Base-by-base conservation (phyloP, 2,329 filamentous ascomycete genomes). In the Mollisia scopiformis region DNA sequence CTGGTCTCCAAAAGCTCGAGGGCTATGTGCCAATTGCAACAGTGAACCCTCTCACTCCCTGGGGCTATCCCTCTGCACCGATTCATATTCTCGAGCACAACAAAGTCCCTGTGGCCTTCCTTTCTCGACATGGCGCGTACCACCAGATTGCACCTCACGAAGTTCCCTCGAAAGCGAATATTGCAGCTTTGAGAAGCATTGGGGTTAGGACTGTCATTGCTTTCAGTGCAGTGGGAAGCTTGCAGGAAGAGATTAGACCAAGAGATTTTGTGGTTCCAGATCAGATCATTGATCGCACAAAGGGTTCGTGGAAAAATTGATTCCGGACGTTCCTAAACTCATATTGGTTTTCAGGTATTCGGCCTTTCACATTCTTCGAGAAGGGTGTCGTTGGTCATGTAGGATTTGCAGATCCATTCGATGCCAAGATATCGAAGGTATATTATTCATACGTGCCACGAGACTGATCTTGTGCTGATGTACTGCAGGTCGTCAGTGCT, bases 221-320 rank as follows among this genome's bases (percentile, higher is more conserved):
- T 66, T 99, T 99, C 81, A 94, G 90, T 66, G 95, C 95, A 52
- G 95, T 99, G 59, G 95, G 95, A 64, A 94, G 90, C 72, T 81
- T 99, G 74, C 92, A 90, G 75, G 95, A 97, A 80, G 86, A 92
- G 73, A 94, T 99, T 76, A 92, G 91, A 78, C 95, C 95, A 46
- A 90, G 95, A 79, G 95, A 99, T 81, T 99, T 99, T 76, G 91
- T 98, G 55, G 85, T 99, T 13, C 95, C 94, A 0, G 93, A 97
- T 78, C 95, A 99, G 81, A 86, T 96, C 75, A 97, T 98, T 75
- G 95, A 99, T 80, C 91, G 94, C 65, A 98, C 94, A 68, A 98
- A 97, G 85, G 95, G 72, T 66, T 25, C 8, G 62, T 62, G 6
- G 19, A 31, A n/a, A 2, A n/a, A n/a, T n/a, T n/a, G n/a, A n/a